Conservation (phyloP, 2,329 filamentous ascomycete genomes). For the Hirsutella minnesotensis region DNA sequence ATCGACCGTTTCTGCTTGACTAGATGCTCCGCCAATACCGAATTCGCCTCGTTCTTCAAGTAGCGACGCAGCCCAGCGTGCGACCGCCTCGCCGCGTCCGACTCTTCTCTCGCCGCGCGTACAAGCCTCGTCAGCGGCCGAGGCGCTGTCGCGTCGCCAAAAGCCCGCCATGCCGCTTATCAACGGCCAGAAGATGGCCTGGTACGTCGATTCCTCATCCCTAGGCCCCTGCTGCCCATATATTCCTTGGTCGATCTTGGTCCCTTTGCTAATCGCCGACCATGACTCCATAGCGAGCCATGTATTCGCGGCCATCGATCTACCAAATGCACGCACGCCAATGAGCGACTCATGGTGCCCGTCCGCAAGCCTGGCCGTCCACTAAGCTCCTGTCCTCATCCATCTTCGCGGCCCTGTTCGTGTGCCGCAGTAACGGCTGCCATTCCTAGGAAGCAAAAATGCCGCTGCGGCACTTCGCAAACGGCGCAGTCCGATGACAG, state of each 20-base stretch:
- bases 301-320: constrained; percentile 68
- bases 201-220: constrained; percentile 36
- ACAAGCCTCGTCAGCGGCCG: background rate
- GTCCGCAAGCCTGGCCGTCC: constrained; percentile 63
- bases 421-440: constrained; percentile 54
- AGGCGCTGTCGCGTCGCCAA: constrained; percentile 8
- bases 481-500: constrained; percentile 13
- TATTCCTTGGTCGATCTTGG: no score
- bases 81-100: no score
- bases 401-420: constrained; percentile 46
- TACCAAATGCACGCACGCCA: constrained; percentile 59
- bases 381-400: constrained; percentile 57
- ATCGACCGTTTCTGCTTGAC: no score
- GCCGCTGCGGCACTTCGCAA: constrained; percentile 32
- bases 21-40: no score
- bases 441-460: constrained; percentile 46
- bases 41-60: no score
- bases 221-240: no score
- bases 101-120: no score
- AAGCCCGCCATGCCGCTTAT: constrained; percentile 47
- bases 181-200: constrained; percentile 62
- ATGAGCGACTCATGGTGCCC: constrained; percentile 56
- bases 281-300: constrained; percentile 57
- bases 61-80: no score
- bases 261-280: no score